Evolutionary conservation across 305 asterid species (phyloP).

Genomic region (Coffea humblotiana): DNA sequence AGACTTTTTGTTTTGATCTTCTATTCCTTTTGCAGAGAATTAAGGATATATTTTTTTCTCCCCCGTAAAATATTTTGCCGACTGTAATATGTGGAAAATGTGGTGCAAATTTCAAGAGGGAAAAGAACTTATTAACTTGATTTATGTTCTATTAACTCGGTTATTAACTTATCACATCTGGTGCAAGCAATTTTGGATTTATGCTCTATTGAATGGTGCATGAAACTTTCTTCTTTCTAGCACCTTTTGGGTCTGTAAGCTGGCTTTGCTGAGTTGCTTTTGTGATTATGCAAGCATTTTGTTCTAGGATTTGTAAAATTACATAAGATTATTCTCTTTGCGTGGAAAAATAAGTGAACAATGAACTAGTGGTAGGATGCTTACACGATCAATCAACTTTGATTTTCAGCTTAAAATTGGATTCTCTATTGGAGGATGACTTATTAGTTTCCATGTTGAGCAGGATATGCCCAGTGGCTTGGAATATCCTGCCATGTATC

Average conservation of each 20-base stretch:
- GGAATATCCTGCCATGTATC: constrained; percentile 59
- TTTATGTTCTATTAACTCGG: background rate
- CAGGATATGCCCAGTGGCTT: constrained; percentile 64
- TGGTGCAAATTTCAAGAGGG: background rate
- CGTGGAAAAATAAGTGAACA: background rate
- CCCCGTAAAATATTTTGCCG: background rate
- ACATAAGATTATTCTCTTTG: background rate
- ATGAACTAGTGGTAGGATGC: background rate
- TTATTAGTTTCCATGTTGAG: constrained; percentile 12
- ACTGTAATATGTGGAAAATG: background rate
- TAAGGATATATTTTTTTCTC: background rate
- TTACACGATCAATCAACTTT: background rate
- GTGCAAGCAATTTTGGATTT: background rate
- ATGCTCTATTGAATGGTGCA: background rate
- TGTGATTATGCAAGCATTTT: background rate
- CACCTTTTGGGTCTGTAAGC: background rate
- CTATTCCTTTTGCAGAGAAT: too few species aligned
- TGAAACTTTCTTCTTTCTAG: background rate
- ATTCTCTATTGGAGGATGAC: background rate
- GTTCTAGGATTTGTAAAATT: background rate
- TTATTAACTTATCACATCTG: background rate
- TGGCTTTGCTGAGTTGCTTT: constrained; percentile 5
- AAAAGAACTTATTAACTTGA: background rate
- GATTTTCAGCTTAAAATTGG: background rate
- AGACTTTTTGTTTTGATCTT: background rate